Conservation (phyloP, 2,329 filamentous ascomycete genomes). For the Trematosphaeria pertusa region DNA sequence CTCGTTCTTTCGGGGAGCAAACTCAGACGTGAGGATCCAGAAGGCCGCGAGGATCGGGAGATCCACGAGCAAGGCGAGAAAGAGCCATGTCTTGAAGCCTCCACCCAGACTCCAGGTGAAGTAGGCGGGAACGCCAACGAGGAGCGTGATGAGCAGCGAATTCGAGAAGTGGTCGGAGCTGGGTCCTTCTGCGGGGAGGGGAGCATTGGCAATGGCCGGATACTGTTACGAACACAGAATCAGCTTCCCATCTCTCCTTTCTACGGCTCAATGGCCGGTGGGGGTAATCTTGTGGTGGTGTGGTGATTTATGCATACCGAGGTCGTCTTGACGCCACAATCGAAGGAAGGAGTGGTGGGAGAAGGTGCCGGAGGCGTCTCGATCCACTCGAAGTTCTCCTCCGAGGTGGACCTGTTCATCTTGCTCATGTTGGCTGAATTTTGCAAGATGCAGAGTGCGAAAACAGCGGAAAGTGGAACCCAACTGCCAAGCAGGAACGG, state of each 20-base stretch:
- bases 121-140: conserved; percentile 77
- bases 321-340: conserved; percentile 68
- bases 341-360: conserved; percentile 58
- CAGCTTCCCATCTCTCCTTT: conserved; percentile 27
- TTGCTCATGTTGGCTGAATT: conserved; percentile 42
- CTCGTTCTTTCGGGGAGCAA: conserved; percentile 89
- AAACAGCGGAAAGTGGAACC: conserved; percentile 15
- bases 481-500: conserved; percentile 35
- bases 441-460: conserved; percentile 31
- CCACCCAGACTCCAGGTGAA: conserved; percentile 83
- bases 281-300: conserved; percentile 22
- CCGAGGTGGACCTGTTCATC: conserved; percentile 49
- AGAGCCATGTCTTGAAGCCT: conserved; percentile 84
- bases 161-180: conserved; percentile 90
- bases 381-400: conserved; percentile 70
- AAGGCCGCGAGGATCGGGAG: conserved; percentile 81
- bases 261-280: conserved; percentile 41
- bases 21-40: conserved; percentile 80
- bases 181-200: conserved; percentile 86
- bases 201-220: conserved; percentile 90
- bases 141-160: conserved; percentile 71
- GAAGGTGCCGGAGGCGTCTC: conserved; percentile 65
- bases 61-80: conserved; percentile 80
- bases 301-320: conserved; percentile 59
- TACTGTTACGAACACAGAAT: conserved; percentile 62